Conservation (phyloP, 164 flowering plant species). For the Magnolia sinica region DNA sequence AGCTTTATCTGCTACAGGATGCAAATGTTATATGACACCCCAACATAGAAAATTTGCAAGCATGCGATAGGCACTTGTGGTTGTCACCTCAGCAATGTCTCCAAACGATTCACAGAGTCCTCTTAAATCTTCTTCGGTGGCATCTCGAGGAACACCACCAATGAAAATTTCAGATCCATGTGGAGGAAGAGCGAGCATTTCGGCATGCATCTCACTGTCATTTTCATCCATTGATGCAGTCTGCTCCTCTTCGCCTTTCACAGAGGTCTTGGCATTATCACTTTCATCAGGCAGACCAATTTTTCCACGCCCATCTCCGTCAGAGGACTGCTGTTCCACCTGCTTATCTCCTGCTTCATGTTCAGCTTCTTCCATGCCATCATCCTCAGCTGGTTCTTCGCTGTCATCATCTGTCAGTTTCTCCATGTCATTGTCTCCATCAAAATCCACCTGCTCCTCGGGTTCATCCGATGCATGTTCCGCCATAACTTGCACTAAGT, state of each 20-base stretch:
- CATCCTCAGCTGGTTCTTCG: constrained; percentile 71
- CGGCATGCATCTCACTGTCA: constrained; percentile 58
- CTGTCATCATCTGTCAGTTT: constrained; percentile 72
- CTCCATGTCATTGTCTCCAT: constrained; percentile 77
- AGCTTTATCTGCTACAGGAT: constrained; percentile 54
- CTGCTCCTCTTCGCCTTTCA: constrained; percentile 45
- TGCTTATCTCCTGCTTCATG: constrained; percentile 35
- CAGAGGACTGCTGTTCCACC: constrained; percentile 36
- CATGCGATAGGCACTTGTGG: neutral
- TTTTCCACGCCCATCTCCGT: constrained; percentile 27
- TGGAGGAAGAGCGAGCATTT: constrained; percentile 91
- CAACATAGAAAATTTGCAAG: neutral
- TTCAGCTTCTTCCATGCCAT: constrained; percentile 37
- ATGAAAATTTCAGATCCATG: constrained; percentile 92
- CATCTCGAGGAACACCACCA: constrained; percentile 89
- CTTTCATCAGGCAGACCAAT: constrained; percentile 35
- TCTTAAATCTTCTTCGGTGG: constrained; percentile 65
- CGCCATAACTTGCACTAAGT: constrained; percentile 39
- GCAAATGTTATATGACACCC: neutral
- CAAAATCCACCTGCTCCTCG: constrained; percentile 88
- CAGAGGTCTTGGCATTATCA: constrained; percentile 23
- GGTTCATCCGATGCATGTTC: constrained; percentile 49
- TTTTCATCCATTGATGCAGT: constrained; percentile 31
- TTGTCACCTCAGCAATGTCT: constrained; percentile 69
- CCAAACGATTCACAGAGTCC: constrained; percentile 77